Base-by-base conservation (phyloP, 2,329 filamentous ascomycete genomes). In the Beauveria scarabaeidicola region DNA sequence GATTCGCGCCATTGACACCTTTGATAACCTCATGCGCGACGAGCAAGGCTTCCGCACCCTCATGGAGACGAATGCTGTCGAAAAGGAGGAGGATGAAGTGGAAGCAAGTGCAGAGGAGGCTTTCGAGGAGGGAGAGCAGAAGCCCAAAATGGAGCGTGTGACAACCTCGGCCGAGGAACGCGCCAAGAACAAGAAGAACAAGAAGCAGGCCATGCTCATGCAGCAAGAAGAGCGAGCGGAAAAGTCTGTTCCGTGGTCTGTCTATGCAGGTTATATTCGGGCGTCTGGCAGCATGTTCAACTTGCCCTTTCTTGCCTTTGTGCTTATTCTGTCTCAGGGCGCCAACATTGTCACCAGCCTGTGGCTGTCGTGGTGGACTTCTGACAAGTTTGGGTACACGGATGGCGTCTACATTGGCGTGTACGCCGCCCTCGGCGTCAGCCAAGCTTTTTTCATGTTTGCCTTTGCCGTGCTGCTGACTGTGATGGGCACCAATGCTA, bases 291-390 rank as follows among this genome's bases (percentile, higher is more conserved):
- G 84, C 10, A 77, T 90, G 8, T 73, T 88, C 64, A 86, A 89
- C 62, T 87, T 84, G 1, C 81, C 88, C 0, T 71, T 93, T 5
- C 70, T 91, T 4, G 41, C 83, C 5, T 61, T 84, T 25, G 72
- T 91, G 3, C 79, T 96, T 11, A 70, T 90, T 6, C 68, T 91
- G 11, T 86, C 89, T 0, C 91, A 96, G 69, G 90, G 87, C 9
- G 82, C 89, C 62, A 97, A 96, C 69, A 93, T 97, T 64, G 81
- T 84, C 64, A 96, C 91, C 13, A 92, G 88, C 68, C 75, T 97
- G 58, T 97, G 93, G 93, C 82, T 97, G 1, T 94, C 91, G 0
- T 97, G 86, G 76, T 97, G 93, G 93, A 95, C 90, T 0, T 90
- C 89, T 1, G 74, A 91, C 70, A 87, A 88, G 69, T 96, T 88